Conservation (phyloP, 495 filamentous ascomycete genomes). For the Rhypophila decipiens region DNA sequence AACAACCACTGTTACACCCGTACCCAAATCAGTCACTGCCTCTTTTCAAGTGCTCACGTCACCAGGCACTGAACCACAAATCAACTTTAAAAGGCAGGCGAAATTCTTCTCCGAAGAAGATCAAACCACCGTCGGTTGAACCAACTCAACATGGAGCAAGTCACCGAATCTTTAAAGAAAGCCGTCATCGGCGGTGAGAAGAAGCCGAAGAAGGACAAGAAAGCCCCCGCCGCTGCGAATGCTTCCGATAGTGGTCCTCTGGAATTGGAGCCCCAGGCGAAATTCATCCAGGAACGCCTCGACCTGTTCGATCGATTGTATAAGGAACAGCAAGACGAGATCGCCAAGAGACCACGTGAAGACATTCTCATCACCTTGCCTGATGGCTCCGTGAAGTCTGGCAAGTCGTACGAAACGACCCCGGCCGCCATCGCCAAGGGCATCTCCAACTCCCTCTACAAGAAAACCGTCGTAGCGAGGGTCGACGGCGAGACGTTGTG, state of each 20-base stretch:
- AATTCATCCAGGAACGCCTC: conserved; percentile 78
- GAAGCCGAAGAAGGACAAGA: conserved; percentile 33
- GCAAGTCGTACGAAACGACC: conserved; percentile 67
- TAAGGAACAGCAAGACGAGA: conserved; percentile 69
- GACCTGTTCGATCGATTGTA: conserved; percentile 82
- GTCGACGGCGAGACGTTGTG: conserved; percentile 70
- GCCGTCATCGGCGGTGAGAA: conserved; percentile 26
- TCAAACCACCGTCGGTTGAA: too few relatives aligned
- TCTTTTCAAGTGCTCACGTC: too few relatives aligned
- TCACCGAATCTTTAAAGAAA: conserved; percentile 29
- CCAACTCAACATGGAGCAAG: conserved; percentile 20
- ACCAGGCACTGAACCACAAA: too few relatives aligned
- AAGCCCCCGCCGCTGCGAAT: conserved; percentile 35
- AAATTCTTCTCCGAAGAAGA: too few relatives aligned
- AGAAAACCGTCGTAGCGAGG: conserved; percentile 74
- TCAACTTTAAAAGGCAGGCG: too few relatives aligned
- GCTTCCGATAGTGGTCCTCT: conserved; percentile 31
- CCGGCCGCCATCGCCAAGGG: conserved; percentile 58
- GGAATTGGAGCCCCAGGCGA: conserved; percentile 61
- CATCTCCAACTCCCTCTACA: conserved; percentile 63
- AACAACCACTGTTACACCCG: too few relatives aligned
- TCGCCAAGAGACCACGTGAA: conserved; percentile 58
- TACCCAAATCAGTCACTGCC: too few relatives aligned
- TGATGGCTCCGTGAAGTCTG: conserved; percentile 54
- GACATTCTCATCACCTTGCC: conserved; percentile 61